These are phyloP conservation scores for Boletus patriciae DNA, from an alignment of 768 basidiomycete genomes.

Conservation along the genomic window DNA sequence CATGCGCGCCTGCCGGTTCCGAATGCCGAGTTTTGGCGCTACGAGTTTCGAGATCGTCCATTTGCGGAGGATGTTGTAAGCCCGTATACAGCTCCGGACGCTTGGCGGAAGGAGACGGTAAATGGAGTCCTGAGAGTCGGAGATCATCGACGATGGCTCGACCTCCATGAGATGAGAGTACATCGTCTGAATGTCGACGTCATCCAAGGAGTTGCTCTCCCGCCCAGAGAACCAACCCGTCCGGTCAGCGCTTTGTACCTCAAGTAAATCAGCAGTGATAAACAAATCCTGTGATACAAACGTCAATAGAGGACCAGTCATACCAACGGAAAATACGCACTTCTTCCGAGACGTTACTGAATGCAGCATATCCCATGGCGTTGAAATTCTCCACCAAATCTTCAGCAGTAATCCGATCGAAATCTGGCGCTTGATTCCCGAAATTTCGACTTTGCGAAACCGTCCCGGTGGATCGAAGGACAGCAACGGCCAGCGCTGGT, in stretches of 20 bases:
- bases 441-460: constrained; percentile 21
- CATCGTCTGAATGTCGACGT: constrained; percentile 77
- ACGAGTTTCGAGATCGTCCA: constrained; percentile 75
- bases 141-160: constrained; percentile 69
- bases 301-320: constrained; percentile 7
- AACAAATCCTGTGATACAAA: constrained; percentile 62
- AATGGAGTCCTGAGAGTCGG: constrained; percentile 67
- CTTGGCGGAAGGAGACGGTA: constrained; percentile 76
- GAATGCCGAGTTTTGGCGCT: constrained; percentile 60
- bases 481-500: constrained; percentile 31
- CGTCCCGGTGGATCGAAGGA: constrained; percentile 19
- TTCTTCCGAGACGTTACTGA: constrained; percentile 77
- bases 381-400: constrained; percentile 79
- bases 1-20: constrained; percentile 67
- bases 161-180: constrained; percentile 72
- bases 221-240: constrained; percentile 71
- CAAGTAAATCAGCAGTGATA: constrained; percentile 72
- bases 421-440: constrained; percentile 53
- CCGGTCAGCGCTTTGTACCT: constrained; percentile 76
- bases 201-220: constrained; percentile 57
- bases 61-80: constrained; percentile 73
- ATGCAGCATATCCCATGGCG: constrained; percentile 70
- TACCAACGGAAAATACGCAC: constrained; percentile 37
- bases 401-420: constrained; percentile 63
- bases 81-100: constrained; percentile 73